Evolutionary conservation across 495 filamentous ascomycete genomes (phyloP), one percentile per base, ranked within the genome.

Genomic region (Cercophora newfieldiana): DNA sequence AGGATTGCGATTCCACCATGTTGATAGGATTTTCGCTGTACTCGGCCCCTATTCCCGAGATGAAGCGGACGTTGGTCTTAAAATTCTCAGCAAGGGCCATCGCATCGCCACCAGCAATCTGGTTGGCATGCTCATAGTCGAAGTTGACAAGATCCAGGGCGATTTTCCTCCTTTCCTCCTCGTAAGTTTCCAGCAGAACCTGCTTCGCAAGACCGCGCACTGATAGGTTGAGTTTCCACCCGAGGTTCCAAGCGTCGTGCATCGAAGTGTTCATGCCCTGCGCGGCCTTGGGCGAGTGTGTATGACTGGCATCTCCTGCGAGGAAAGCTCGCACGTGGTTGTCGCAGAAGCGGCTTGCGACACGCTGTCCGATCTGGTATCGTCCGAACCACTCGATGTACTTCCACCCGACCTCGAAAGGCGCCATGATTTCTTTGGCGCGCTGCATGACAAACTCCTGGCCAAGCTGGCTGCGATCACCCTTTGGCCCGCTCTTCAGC

Each of bases 261-360:
- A 93, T 88, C 56, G 84, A 87, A 57, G 89, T 85, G 68, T 93
- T 93, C 87, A 90, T 90, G n/a, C 90, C 90, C 71, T 91, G 90
- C 3, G 88, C 90, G 10, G 89, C 88, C 73, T 91, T 91, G 16
- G 90, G 89, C 12, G 85, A 88, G 73, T 92, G 90, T 0, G 90
- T 92, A 74, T 93, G 90, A 37, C 85, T 85, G 12, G 90, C 90
- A 68, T 92, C 90, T 48, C 90, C 90, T 18, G 88, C 84, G n/a
- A 93, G 80, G 72, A 91, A 91, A 5, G 90, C 82, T 5, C 89
- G 76, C 29, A 73, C 60, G 58, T 83, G 76, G 50, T 80, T 77
- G 60, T 86, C 83, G 47, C 79, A 79, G 73, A 90, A 90, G 18
- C 84, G 77, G 19, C 78, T 83, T 14, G 85, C 83, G 18, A 92